These are phyloP conservation scores for Boletus sensibilis DNA, from an alignment of 768 basidiomycete species.

Conservation along the genomic window DNA sequence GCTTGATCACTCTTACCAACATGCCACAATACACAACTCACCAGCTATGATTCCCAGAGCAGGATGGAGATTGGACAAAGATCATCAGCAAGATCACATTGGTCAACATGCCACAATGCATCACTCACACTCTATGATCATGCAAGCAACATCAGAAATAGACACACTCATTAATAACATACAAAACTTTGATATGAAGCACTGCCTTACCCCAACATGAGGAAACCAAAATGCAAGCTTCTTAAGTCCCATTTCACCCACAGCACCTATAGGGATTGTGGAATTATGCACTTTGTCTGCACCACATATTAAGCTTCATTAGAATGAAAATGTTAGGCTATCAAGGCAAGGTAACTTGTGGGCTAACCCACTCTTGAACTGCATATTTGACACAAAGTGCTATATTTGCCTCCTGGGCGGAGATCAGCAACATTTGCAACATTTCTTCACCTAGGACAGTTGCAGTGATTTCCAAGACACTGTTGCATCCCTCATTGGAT, in stretches of 20 bases:
- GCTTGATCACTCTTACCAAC: background rate
- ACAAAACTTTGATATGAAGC: no score
- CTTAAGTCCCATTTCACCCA: no score
- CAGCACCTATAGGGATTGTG: background rate
- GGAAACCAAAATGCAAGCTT: constrained; percentile 9
- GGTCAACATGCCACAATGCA: background rate
- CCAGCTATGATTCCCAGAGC: background rate
- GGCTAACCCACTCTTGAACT: background rate
- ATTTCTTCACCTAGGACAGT: background rate
- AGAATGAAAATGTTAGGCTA: background rate
- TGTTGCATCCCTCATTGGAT: background rate
- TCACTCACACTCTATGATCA: background rate
- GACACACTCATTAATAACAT: no score
- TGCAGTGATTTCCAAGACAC: background rate
- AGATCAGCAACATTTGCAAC: constrained; percentile 4
- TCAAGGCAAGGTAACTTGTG: background rate
- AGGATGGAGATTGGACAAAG: background rate
- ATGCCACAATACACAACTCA: background rate
- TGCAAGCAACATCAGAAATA: no score
- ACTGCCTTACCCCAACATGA: background rate
- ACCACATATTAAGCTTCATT: background rate
- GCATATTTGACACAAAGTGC: constrained; percentile 8
- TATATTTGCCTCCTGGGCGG: constrained; percentile 6
- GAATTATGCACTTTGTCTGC: background rate
- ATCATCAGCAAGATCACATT: background rate